Evolutionary conservation across 371 early-diverging fungal genomes (phyloP), one percentile per base, ranked within the genome.

Genomic region (Gilbertella persicaria): DNA sequence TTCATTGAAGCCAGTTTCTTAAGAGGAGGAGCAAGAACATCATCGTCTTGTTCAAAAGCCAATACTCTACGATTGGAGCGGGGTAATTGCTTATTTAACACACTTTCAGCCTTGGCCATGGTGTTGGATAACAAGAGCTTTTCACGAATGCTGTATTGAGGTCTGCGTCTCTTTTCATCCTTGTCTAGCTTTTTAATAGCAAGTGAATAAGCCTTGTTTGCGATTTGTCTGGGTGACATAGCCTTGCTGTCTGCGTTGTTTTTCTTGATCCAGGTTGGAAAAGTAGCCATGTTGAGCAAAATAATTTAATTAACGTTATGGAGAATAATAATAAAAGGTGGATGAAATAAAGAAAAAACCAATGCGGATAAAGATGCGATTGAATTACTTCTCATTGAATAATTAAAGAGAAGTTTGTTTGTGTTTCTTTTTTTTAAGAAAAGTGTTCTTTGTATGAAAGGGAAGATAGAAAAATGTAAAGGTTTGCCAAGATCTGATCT

Each of bases 211-310:
- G 69, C 64, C 48, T 67, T 70, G 39, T 55, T 68, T 20, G 75
- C 75, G 17, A 70, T 44, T 45, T 74, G 75, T 28, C 75, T 65
- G 26, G 75, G 75, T 4, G 75, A 74, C 42, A 67, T 20, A 8
- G 57, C 44, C 16, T 56, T 55, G 36, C 44, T 23, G 37, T 42
- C 50, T 9, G 50, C 41, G 14, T 44, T 53, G 44, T 53, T 62
- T 41, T 60, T 60, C 12, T 60, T 66, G 50, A 60, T 58, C 24
- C 66, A 63, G 25, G 59, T 55, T 43, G 52, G 56, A 29, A 49
- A 53, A 50, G 49, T 56, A 20, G 62, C 58, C 53, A 52, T 62
- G 28, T 48, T 57, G 20, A 25, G 35, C 2, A 14, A 21, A 38
- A 38, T 38, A 24, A 24, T 20, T 0, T 17, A 19, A 21, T 46